These are phyloP conservation scores for Sporothrix phasma DNA, from an alignment of 2,329 filamentous ascomycete genomes.

Conservation along the genomic window DNA sequence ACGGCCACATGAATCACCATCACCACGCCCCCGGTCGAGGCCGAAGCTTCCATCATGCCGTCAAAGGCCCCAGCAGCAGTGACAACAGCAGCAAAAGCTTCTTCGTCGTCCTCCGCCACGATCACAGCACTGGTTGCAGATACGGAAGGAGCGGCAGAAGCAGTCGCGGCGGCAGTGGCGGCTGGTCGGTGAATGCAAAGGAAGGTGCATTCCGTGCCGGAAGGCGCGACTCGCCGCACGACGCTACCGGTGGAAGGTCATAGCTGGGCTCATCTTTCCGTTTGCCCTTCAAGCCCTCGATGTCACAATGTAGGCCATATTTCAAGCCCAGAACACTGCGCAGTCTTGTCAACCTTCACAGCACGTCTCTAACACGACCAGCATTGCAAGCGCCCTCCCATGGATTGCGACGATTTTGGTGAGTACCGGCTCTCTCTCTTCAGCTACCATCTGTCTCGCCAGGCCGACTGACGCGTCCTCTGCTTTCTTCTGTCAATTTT, in stretches of 20 bases:
- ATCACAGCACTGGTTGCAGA: neutral
- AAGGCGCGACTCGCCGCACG: constrained; percentile 27
- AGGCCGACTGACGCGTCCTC: neutral
- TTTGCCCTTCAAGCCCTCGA: constrained; percentile 55
- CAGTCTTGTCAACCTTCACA: neutral
- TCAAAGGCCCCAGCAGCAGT: neutral
- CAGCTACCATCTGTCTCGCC: neutral
- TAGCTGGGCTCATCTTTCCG: constrained; percentile 48
- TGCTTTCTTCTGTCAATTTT: neutral
- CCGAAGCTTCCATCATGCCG: neutral
- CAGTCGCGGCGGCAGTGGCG: neutral
- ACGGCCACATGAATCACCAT: neutral
- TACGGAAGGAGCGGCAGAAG: neutral
- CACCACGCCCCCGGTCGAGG: neutral
- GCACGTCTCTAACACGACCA: constrained; percentile 6
- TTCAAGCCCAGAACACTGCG: neutral
- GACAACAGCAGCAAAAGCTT: neutral
- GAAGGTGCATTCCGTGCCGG: constrained; percentile 15
- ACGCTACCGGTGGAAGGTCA: constrained; percentile 47
- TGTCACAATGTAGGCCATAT: constrained; percentile 40
- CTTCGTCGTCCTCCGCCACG: neutral
- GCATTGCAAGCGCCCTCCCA: constrained; percentile 45
- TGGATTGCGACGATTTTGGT: constrained; percentile 59
- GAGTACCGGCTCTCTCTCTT: constrained; percentile 7
- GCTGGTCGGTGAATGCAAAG: neutral